Conservation (phyloP, 1,284 basidiomycete genomes). For the Ceratobasidium theobromae region DNA sequence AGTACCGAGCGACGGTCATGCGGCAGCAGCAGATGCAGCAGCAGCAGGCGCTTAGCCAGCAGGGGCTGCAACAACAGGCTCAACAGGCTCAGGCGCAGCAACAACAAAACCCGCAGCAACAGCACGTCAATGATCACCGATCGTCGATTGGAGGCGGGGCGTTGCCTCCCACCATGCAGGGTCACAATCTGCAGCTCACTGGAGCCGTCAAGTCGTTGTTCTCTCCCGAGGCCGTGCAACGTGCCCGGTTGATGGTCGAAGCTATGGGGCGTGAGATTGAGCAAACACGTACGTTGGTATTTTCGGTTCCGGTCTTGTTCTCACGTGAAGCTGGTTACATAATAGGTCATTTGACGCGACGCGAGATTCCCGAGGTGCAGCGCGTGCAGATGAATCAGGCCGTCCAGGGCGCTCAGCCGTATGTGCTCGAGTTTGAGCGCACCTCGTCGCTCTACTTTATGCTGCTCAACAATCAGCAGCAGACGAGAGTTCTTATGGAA, state of each 20-base stretch:
- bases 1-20: neutral
- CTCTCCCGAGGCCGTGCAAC: conserved; percentile 2
- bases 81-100: neutral
- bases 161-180: conserved; percentile 17
- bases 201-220: conserved; percentile 11
- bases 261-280: conserved; percentile 24
- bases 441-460: conserved; percentile 20
- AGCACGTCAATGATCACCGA: conserved; percentile 7
- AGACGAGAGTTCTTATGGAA: conserved; percentile 18
- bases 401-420: conserved; percentile 4
- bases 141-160: conserved; percentile 23
- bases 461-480: conserved; percentile 21
- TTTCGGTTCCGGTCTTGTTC: neutral
- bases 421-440: conserved; percentile 27
- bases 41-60: neutral
- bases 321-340: neutral
- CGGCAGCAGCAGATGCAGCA: conserved; percentile 3
- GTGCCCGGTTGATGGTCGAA: conserved; percentile 20
- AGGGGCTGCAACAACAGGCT: neutral
- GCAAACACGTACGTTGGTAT: conserved; percentile 11
- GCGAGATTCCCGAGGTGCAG: conserved; percentile 15
- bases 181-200: neutral
- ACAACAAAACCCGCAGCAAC: conserved; percentile 1
- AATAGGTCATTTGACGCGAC: conserved; percentile 10
- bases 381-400: conserved; percentile 29